These are phyloP conservation scores for Xylariomycetidae sp. DNA, from an alignment of 2,329 filamentous ascomycete genomes.

Conservation along the genomic window DNA sequence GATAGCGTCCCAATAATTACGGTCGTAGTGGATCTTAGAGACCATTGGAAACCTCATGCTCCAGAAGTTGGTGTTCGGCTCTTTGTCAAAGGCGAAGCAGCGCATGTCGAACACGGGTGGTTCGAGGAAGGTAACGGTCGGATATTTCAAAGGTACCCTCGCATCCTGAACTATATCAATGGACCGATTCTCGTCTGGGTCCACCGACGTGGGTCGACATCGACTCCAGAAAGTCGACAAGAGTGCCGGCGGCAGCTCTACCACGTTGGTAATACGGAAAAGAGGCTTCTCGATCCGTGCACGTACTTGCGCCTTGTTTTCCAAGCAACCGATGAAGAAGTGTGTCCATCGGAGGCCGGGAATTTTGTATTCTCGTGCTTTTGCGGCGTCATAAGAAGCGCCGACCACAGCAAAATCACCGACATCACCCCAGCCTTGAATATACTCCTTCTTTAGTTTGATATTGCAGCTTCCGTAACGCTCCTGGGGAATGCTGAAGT, in stretches of 20 bases:
- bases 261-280: slow-evolving; percentile 62
- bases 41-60: slow-evolving; percentile 72
- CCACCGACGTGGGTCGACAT: slow-evolving; percentile 38
- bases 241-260: slow-evolving; percentile 48
- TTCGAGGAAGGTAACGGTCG: slow-evolving; percentile 54
- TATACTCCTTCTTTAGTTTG: slow-evolving; percentile 85
- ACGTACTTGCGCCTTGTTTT: slow-evolving; percentile 57
- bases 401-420: slow-evolving; percentile 79
- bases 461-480: slow-evolving; percentile 52
- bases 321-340: slow-evolving; percentile 72
- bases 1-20: slow-evolving; percentile 61
- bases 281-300: slow-evolving; percentile 45
- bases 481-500: slow-evolving; percentile 33
- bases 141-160: slow-evolving; percentile 36
- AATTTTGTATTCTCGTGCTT: slow-evolving; percentile 50
- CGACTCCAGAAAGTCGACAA: slow-evolving; percentile 44
- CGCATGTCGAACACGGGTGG: slow-evolving; percentile 76
- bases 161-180: slow-evolving; percentile 38
- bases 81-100: slow-evolving; percentile 73
- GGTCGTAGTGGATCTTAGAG: slow-evolving; percentile 71
- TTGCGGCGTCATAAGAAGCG: slow-evolving; percentile 61
- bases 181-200: slow-evolving; percentile 30
- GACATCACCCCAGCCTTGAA: slow-evolving; percentile 70
- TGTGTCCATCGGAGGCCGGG: slow-evolving; percentile 65
- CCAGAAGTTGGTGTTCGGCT: slow-evolving; percentile 62